Percentiles rank a stretch among this genome's conserved stretches.
Evolutionary conservation across 1,139 yeast species (phyloP).

Genomic region (Hyphopichia khmerensis): DNA sequence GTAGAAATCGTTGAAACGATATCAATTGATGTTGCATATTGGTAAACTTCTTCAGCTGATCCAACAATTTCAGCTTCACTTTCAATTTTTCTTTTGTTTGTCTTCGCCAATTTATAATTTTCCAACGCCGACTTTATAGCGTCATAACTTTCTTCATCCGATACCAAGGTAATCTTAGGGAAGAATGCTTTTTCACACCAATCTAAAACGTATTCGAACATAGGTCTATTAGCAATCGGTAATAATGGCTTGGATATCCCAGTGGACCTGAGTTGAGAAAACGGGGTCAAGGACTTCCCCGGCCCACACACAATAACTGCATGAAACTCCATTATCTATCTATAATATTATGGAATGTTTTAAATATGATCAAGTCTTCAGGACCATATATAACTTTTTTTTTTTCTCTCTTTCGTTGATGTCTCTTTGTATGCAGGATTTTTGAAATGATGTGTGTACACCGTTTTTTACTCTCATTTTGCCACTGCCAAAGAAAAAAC

Average conservation of each 20-base stretch:
- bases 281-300: conserved; percentile 72
- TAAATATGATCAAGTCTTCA: no score
- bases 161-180: conserved; percentile 47
- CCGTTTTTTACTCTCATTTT: conserved; percentile 2
- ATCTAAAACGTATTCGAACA: conserved; percentile 81
- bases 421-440: not conserved
- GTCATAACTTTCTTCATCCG: conserved; percentile 26
- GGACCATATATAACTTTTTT: not conserved
- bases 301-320: conserved; percentile 88
- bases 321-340: conserved; percentile 90
- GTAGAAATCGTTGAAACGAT: conserved; percentile 47
- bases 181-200: conserved; percentile 93
- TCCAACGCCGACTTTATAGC: conserved; percentile 43
- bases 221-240: conserved; percentile 89
- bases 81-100: conserved; percentile 8
- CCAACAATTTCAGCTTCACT: conserved; percentile 7
- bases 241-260: conserved; percentile 81
- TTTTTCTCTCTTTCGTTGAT: conserved; percentile 1
- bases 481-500: conserved; percentile 5
- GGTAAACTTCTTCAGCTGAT: conserved; percentile 7
- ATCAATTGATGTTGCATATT: conserved; percentile 31
- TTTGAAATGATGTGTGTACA: conserved; percentile 4
- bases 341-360: no score
- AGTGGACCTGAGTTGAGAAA: conserved; percentile 55
- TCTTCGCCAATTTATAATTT: conserved; percentile 36